These are phyloP conservation scores for Gypsophila paniculata DNA, from an alignment of 179 eudicot species.

Conservation along the genomic window DNA sequence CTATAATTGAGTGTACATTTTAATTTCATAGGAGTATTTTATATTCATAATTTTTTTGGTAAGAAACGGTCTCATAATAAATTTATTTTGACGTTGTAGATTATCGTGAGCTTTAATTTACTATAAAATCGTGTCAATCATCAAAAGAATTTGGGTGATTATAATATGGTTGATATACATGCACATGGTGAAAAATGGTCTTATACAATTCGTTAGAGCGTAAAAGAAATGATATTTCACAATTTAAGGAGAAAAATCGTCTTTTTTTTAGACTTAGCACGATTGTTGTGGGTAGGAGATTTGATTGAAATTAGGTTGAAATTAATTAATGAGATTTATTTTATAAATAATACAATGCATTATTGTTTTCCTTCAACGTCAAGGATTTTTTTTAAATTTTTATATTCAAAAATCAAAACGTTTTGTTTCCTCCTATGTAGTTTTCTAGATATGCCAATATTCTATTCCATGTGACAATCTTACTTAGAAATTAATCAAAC, in stretches of 20 bases:
- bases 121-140: no score
- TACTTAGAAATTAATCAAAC: not conserved
- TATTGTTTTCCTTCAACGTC: constrained; percentile 8
- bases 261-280: no score
- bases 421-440: constrained; percentile 4
- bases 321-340: not conserved
- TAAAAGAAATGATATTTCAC: no score
- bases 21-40: not conserved
- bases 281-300: no score
- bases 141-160: no score
- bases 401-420: not conserved
- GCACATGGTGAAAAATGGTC: no score
- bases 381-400: not conserved
- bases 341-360: not conserved
- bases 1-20: not conserved
- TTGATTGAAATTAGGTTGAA: not conserved
- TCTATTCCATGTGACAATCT: not conserved
- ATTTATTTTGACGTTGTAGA: no score
- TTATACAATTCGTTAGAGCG: no score
- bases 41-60: not conserved
- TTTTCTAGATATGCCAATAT: not conserved
- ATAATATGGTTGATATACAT: no score
- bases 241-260: no score
- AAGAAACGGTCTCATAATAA: no score
- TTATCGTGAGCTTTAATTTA: not conserved